Base-by-base conservation (phyloP, 257 asterid genomes). In the Parsonsia alboflavescens region DNA sequence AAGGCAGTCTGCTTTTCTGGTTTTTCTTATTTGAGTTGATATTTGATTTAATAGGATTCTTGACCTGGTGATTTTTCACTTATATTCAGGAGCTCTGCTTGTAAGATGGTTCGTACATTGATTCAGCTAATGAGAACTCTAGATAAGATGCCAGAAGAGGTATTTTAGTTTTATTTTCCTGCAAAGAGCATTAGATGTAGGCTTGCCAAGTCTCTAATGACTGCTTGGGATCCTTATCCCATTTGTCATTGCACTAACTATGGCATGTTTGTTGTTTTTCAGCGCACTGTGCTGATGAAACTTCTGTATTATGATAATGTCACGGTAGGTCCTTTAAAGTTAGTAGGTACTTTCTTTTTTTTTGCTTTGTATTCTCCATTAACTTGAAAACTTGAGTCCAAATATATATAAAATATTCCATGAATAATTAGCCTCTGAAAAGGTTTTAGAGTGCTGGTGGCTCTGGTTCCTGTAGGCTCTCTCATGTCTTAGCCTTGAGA, bases 71-170 rank as follows among this genome's bases (percentile, higher is more conserved):
- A 80, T 68, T 71, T 68, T 49, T 75, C n/a, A 48, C 33, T 70
- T 52, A 50, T 50, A 77, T 84, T 77, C 89, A 93, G 98, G 93
- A 93, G 96, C 72, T 93, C 97, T 36, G 97, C 97, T 70, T 93
- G 98, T 86, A 93, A 93, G 86, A 93, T 93, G 97, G 93, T 93
- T 45, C 91, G 96, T 45, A 90, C 97, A 54, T 79, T 90, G 79
- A 44, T 93, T 80, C 97, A 93, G 45, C 86, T 91, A 70, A 91
- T 94, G 98, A 90, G 98, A 84, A 94, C 97, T 75, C 86, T 91
- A 66, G 97, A 91, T 82, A 89, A 94, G 91, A 89, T 94, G 96
- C 97, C 97, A 57, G 93, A 90, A 73, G 97, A 94, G 97, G 97
- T 91, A 73, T 45, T 21, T 72, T 71, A 21, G 33, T 28, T 42